These are phyloP conservation scores for Capronia coronata DNA, from an alignment of 2,329 filamentous ascomycete species.

Conservation along the genomic window DNA sequence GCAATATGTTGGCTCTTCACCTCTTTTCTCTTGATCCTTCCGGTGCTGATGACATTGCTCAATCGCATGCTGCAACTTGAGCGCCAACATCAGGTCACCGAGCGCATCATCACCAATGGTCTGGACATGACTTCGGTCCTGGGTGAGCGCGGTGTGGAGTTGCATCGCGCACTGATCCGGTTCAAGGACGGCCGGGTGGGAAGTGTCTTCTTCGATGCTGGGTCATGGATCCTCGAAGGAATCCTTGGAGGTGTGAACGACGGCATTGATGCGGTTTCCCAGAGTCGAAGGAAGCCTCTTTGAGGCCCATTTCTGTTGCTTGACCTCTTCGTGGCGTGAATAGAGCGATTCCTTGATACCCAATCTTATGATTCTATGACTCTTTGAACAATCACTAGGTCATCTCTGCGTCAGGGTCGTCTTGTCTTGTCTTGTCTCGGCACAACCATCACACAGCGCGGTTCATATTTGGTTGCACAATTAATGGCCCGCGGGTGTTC, in stretches of 20 bases:
- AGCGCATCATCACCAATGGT: conserved; percentile 49
- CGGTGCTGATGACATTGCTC: conserved; percentile 18
- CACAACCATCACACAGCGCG: background rate
- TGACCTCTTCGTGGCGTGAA: background rate
- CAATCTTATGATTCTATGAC: background rate
- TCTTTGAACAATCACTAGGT: background rate
- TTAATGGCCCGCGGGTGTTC: too few relatives aligned
- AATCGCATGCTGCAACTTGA: conserved; percentile 48
- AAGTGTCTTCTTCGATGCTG: conserved; percentile 49
- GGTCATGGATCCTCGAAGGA: conserved; percentile 57
- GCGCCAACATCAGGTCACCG: conserved; percentile 58
- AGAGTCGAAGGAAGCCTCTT: conserved; percentile 35
- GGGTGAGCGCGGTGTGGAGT: conserved; percentile 46
- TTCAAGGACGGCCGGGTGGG: conserved; percentile 62
- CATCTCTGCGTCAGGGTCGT: too few relatives aligned
- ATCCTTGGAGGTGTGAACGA: conserved; percentile 62
- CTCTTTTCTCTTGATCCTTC: conserved; percentile 18
- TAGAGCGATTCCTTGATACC: background rate
- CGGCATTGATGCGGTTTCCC: conserved; percentile 36
- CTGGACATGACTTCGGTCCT: conserved; percentile 50
- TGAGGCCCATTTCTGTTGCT: background rate
- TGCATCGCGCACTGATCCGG: conserved; percentile 52
- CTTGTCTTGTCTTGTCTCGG: background rate
- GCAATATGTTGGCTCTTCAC: conserved; percentile 21
- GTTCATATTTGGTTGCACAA: too few relatives aligned